Percentiles rank a stretch among this genome's conserved stretches.
Conservation (phyloP, 192 early-diverging fungal genomes). For the Backusella sp. region DNA sequence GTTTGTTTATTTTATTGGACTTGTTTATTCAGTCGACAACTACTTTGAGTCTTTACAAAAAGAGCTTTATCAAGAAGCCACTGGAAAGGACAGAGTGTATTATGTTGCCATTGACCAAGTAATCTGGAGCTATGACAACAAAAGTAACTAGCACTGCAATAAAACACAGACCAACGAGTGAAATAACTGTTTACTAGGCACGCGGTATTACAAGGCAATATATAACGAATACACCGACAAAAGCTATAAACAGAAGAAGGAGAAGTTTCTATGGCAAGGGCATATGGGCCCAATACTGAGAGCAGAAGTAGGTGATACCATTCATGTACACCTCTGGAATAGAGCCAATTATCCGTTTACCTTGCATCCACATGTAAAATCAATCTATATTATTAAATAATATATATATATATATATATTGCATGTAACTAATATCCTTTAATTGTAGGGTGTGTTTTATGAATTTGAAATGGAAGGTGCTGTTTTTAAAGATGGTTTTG, state of each 20-base stretch:
- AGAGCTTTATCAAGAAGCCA: slow-evolving; percentile 11
- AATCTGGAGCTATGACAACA: slow-evolving; percentile 24
- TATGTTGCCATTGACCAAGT: slow-evolving; percentile 30
- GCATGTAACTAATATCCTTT: neutral
- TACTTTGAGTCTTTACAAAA: neutral
- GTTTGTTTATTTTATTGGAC: neutral
- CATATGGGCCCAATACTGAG: slow-evolving; percentile 36
- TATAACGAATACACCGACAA: slow-evolving; percentile 29
- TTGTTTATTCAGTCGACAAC: neutral
- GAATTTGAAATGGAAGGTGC: slow-evolving; percentile 41
- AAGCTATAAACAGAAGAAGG: slow-evolving; percentile 4
- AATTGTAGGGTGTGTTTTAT: slow-evolving; percentile 23
- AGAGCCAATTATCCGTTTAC: slow-evolving; percentile 22
- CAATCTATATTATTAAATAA: neutral
- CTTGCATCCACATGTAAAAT: slow-evolving; percentile 36
- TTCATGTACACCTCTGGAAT: slow-evolving; percentile 31
- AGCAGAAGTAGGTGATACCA: slow-evolving; percentile 35
- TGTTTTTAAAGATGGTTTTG: slow-evolving; percentile 22
- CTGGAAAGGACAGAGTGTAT: slow-evolving; percentile 18
- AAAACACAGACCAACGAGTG: neutral
- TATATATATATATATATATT: too few species aligned
- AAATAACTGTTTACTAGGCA: slow-evolving; percentile 13
- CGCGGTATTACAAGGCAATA: slow-evolving; percentile 25
- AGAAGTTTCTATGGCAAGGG: slow-evolving; percentile 26
- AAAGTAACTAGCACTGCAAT: neutral